These are phyloP conservation scores for Trypanosoma boissoni DNA, from an alignment of 208 protist genomes.

Conservation along the genomic window DNA sequence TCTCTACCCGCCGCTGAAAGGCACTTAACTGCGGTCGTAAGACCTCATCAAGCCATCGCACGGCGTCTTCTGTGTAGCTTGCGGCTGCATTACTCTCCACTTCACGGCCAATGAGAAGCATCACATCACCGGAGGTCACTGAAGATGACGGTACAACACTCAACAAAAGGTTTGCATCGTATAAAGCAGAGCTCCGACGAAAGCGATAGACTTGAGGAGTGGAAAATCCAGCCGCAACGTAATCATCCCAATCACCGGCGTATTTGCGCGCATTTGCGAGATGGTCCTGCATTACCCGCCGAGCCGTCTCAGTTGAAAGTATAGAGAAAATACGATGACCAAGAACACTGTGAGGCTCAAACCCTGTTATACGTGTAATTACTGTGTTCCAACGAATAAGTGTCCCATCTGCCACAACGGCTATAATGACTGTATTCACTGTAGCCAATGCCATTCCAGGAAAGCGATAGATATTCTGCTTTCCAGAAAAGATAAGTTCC, in stretches of 20 bases:
- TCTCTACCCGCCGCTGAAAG: conserved; percentile 58
- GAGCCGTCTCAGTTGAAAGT: conserved; percentile 40
- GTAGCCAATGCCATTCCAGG: conserved; percentile 42
- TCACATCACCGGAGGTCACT: conserved; percentile 50
- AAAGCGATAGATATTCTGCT: conserved; percentile 81
- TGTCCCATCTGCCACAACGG: conserved; percentile 78
- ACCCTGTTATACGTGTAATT: conserved; percentile 60
- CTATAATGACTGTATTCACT: conserved; percentile 60
- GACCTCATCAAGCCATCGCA: conserved; percentile 62
- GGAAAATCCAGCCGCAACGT: conserved; percentile 42
- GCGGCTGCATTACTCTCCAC: conserved; percentile 56
- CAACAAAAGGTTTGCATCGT: conserved; percentile 57
- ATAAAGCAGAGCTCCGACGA: conserved; percentile 58
- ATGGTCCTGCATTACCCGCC: conserved; percentile 40
- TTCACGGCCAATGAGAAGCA: conserved; percentile 78
- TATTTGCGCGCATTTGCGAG: conserved; percentile 42
- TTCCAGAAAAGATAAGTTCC: conserved; percentile 81
- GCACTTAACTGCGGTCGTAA: conserved; percentile 69
- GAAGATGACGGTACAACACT: conserved; percentile 69
- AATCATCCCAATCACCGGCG: conserved; percentile 69
- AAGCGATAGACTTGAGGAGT: conserved; percentile 58
- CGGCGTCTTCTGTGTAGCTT: conserved; percentile 73
- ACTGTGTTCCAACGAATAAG: conserved; percentile 83
- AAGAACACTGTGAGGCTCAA: conserved; percentile 49
- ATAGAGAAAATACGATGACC: conserved; percentile 74